Conservation (phyloP, 768 basidiomycete genomes). For the Pisolithus microcarpus region DNA sequence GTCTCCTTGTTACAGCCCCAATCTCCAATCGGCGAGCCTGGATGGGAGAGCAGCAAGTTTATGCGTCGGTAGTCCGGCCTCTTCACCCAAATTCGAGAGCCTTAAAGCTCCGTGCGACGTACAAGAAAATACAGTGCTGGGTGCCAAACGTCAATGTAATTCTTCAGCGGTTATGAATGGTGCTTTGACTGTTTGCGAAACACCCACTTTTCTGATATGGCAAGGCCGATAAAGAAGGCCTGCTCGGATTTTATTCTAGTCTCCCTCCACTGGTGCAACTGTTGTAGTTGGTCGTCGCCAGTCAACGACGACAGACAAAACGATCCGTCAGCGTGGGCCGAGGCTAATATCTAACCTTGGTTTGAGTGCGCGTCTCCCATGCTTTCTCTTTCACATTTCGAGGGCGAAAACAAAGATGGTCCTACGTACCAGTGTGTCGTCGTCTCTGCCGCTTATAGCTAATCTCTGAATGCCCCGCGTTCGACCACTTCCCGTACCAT, state of each 20-base stretch:
- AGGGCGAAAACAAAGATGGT: neutral
- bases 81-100: conserved; percentile 31
- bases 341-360: conserved; percentile 45
- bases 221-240: conserved; percentile 62
- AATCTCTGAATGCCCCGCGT: conserved; percentile 35
- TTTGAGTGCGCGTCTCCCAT: conserved; percentile 29
- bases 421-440: conserved; percentile 34
- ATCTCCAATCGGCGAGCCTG: conserved; percentile 60
- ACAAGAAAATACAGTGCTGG: conserved; percentile 52
- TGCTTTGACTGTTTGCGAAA: too few relatives aligned
- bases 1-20: conserved; percentile 44
- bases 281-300: conserved; percentile 35
- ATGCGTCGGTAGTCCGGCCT: conserved; percentile 14
- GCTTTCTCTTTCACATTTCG: conserved; percentile 8
- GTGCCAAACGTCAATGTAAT: neutral
- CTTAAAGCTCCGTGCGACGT: conserved; percentile 71
- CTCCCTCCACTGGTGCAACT: conserved; percentile 56
- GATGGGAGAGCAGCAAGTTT: conserved; percentile 49
- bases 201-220: conserved; percentile 42
- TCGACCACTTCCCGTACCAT: conserved; percentile 28
- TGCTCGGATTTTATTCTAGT: conserved; percentile 45
- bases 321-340: conserved; percentile 58
- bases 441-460: conserved; percentile 21
- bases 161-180: neutral
- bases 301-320: conserved; percentile 37